Evolutionary conservation across 129 eudicot species (phyloP), one percentile per base, ranked within the genome.

Genomic region (Pittosporum tobira): DNA sequence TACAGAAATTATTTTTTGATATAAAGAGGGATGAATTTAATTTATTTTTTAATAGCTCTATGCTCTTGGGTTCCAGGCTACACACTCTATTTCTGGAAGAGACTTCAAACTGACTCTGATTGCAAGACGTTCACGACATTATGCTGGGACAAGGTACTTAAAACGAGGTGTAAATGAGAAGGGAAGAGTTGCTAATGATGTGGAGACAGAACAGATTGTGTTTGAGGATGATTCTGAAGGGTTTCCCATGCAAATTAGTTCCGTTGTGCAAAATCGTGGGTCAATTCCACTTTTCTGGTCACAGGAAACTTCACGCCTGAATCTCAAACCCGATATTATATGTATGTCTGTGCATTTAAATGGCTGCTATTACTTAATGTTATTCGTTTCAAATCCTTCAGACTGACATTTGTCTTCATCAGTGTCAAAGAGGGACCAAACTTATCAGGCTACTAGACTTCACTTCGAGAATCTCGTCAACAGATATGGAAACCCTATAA

Each of bases 251-350:
- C 78, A 83, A 72, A 68, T 83, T 64, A 80, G 85, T 73, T 88
- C 96, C n/a, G 75, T 77, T 56, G 94, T 88, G 30, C 96, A 88
- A 71, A 83, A 68, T 50, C 96, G 96, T 44, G 94, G 94, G 22
- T 88, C 96, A 34, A 83, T 88, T 29, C 96, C 96, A 19, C 84
- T 88, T 24, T 77, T 76, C 68, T 88, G 96, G 96, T 77, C 86
- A 22, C 96, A 88, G 71, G 85, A 83, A 65, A 74, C 96, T 51
- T 83, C 96, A 64, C 82, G 88, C 67, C 74, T 83, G 52, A 83
- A 75, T 66, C 57, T 80, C 46, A 88, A 82, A 58, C 96, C 96
- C 51, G 96, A 83, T 69, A 88, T 88, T 34, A 71, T 67, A 62
- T 70, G 96, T 87, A 83, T 73, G 88, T 70, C 50, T 36, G 42